phyloP scores from a whole-genome alignment of 2,329 filamentous ascomycete genomes.

The Polytolypa hystricis region DNA sequence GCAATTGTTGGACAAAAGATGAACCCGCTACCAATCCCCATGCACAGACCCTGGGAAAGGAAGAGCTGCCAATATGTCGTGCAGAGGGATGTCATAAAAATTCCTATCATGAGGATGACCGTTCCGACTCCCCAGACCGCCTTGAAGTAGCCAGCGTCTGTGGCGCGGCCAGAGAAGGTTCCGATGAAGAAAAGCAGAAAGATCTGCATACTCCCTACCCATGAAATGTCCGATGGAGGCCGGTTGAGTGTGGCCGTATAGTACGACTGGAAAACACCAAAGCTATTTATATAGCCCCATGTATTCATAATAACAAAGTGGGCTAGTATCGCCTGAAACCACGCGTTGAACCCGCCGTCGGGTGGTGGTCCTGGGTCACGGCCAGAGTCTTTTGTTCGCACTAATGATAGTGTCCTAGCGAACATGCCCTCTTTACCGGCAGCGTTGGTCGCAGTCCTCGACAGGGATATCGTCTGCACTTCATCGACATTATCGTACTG shows the following conservation, averaged over 20 bases:
- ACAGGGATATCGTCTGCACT: not conserved
- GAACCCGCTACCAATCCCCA: conserved; percentile 45
- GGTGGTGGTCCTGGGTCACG: conserved; percentile 30
- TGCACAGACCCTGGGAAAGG: conserved; percentile 44
- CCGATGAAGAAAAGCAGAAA: conserved; percentile 41
- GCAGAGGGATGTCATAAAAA: conserved; percentile 41
- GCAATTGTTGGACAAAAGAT: conserved; percentile 45
- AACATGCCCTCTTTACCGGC: conserved; percentile 5
- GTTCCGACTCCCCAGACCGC: conserved; percentile 33
- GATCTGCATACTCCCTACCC: conserved; percentile 43
- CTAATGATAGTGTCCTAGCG: conserved; percentile 23
- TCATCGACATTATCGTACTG: not conserved
- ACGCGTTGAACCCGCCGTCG: conserved; percentile 45
- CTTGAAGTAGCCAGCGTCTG: conserved; percentile 43
- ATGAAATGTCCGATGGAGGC: conserved; percentile 39
- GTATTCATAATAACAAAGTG: conserved; percentile 48
- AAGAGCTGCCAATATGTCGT: conserved; percentile 41
- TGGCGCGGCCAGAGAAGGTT: conserved; percentile 40
- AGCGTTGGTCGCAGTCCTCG: not conserved
- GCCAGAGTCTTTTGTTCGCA: conserved; percentile 28
- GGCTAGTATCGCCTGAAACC: conserved; percentile 43
- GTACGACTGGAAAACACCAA: conserved; percentile 46
- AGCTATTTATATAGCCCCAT: conserved; percentile 45
- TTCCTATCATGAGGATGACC: conserved; percentile 34
- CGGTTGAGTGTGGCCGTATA: conserved; percentile 35